Evolutionary conservation across 2,329 filamentous ascomycete species (phyloP).

Genomic region (Aspergillus ruber): DNA sequence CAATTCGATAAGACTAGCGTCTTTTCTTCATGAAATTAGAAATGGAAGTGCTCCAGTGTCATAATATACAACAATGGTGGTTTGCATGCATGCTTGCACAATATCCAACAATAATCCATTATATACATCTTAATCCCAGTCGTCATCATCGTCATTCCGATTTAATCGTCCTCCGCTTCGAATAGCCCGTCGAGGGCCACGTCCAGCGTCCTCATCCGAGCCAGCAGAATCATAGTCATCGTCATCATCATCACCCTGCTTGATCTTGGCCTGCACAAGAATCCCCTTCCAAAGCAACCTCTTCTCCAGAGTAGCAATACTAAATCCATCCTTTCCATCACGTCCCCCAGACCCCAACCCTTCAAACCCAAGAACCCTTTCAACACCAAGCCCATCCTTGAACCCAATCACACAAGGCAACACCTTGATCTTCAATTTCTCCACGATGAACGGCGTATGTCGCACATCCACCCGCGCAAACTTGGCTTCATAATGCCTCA

Average conservation of each 20-base stretch:
- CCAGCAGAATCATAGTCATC: conserved; percentile 18
- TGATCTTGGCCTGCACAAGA: conserved; percentile 29
- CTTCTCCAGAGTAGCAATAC: conserved; percentile 36
- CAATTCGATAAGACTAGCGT: conserved; percentile 3
- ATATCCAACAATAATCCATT: not conserved
- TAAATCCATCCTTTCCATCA: conserved; percentile 36
- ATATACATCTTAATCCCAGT: not conserved
- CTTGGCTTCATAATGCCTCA: conserved; percentile 34
- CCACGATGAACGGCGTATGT: conserved; percentile 42
- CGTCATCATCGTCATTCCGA: conserved; percentile 31
- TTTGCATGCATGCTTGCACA: no score
- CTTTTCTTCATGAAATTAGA: conserved; percentile 1
- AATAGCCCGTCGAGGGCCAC: conserved; percentile 17
- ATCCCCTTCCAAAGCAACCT: conserved; percentile 35
- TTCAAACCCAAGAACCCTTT: conserved; percentile 44
- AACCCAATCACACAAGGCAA: conserved; percentile 46
- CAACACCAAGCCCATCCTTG: conserved; percentile 39
- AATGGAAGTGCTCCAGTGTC: not conserved
- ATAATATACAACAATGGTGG: no score
- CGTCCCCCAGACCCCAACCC: conserved; percentile 34
- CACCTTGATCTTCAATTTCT: conserved; percentile 41
- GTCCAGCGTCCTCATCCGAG: conserved; percentile 12
- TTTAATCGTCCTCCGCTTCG: conserved; percentile 24
- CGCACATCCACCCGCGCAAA: conserved; percentile 43
- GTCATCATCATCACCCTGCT: conserved; percentile 15